phyloP scores from a whole-genome alignment of 805 yeast species.

The Ogataea corticis region DNA sequence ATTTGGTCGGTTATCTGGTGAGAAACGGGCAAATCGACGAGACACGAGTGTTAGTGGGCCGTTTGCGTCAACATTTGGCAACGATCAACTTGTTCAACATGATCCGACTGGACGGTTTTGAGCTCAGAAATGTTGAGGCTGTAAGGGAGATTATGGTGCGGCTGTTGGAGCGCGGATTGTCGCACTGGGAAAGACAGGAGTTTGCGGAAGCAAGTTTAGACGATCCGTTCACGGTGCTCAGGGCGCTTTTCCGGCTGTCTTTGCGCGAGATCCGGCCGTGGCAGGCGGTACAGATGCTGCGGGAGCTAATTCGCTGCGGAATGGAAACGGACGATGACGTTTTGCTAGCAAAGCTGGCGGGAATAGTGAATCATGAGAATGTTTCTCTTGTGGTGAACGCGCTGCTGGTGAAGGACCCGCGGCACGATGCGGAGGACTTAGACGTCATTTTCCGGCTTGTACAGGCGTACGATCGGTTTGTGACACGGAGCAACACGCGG shows the following conservation, averaged over 20 bases:
- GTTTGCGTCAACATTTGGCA: conserved; percentile 1
- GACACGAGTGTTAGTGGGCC: conserved; percentile 6
- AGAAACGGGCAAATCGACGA: conserved; percentile 6
- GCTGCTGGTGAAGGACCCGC: conserved; percentile 15
- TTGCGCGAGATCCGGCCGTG: neutral
- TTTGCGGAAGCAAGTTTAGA: neutral
- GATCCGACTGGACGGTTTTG: conserved; percentile 1
- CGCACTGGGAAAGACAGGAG: neutral
- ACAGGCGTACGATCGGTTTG: conserved; percentile 13
- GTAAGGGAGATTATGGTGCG: neutral
- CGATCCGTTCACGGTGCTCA: conserved; percentile 6
- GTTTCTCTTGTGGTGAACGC: conserved; percentile 14
- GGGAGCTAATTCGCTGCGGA: conserved; percentile 3
- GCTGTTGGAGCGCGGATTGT: neutral
- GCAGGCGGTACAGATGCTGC: conserved; percentile 3
- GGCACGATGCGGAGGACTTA: conserved; percentile 9
- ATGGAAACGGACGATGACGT: neutral
- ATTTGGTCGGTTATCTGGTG: conserved; percentile 13
- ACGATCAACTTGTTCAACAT: conserved; percentile 14
- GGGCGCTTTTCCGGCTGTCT: conserved; percentile 8
- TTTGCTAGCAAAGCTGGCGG: neutral
- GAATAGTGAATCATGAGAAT: conserved; percentile 4
- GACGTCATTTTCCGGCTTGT: conserved; percentile 9
- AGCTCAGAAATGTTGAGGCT: neutral
- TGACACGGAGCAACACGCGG: conserved; percentile 8